These are phyloP conservation scores for Daldinia vernicosa DNA, from an alignment of 495 filamentous ascomycete species.

Conservation along the genomic window DNA sequence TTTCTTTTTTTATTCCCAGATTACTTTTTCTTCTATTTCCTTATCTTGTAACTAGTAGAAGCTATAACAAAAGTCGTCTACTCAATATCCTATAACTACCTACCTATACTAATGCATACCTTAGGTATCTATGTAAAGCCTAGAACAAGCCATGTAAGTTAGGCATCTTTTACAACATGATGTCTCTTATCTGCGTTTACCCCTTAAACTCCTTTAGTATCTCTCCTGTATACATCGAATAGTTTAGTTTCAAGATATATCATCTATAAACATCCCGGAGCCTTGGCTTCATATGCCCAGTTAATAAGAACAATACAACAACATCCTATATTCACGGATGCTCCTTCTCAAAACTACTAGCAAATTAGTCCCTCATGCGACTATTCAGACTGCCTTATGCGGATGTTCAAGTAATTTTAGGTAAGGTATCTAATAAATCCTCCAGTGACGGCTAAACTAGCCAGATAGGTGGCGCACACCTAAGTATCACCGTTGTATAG, in stretches of 20 bases:
- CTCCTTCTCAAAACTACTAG: not conserved
- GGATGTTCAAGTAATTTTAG: not conserved
- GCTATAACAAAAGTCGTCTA: no score
- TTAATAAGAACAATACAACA: not conserved
- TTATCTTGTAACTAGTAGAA: no score
- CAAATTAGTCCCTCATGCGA: not conserved
- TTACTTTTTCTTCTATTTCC: no score
- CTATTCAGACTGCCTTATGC: not conserved
- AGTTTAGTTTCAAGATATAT: not conserved
- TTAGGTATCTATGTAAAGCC: not conserved
- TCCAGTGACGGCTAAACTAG: not conserved
- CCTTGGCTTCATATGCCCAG: not conserved
- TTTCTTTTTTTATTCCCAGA: no score
- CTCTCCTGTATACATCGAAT: not conserved
- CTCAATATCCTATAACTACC: no score
- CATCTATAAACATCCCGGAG: not conserved
- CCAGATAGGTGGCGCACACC: not conserved
- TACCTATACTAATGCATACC: no score
- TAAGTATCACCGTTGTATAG: not conserved
- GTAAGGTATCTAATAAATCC: not conserved
- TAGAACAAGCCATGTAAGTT: not conserved
- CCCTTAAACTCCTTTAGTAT: not conserved
- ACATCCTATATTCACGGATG: not conserved
- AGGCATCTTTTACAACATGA: not conserved
- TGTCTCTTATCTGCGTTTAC: not conserved